These are phyloP conservation scores for Eucalyptus lansdowneana DNA, from an alignment of 345 rosid genomes.

Conservation along the genomic window DNA sequence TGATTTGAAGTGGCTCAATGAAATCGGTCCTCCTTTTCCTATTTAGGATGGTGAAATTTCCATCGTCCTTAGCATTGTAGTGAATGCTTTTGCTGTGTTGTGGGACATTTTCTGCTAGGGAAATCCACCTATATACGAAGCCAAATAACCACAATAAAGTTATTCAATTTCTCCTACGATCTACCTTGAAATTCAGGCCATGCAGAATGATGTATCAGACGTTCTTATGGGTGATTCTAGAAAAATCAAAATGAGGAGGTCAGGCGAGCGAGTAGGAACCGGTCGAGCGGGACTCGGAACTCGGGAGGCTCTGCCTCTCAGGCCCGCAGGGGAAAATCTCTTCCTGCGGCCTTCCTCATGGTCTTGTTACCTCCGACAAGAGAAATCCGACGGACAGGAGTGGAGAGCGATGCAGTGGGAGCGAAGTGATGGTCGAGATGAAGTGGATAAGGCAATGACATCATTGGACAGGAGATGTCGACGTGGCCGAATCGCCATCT, in stretches of 20 bases:
- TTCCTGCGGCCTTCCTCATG: neutral
- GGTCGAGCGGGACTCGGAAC: neutral
- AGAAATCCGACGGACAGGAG: neutral
- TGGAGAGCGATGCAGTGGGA: neutral
- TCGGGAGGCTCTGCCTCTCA: neutral
- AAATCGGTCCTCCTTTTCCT: neutral
- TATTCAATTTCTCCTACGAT: neutral
- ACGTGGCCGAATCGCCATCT: too few species aligned
- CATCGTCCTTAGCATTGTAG: neutral
- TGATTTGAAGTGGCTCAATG: neutral
- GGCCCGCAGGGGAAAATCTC: neutral
- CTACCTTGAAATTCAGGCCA: neutral
- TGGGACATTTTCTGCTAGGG: neutral
- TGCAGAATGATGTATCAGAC: neutral
- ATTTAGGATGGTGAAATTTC: neutral
- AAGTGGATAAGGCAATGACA: too few species aligned
- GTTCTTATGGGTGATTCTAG: neutral
- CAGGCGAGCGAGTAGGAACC: neutral
- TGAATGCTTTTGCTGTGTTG: neutral
- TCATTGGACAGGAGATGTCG: too few species aligned
- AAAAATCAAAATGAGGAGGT: neutral
- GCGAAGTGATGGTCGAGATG: neutral
- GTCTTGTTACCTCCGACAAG: neutral
- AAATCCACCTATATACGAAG: neutral
- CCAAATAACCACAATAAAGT: neutral